Evolutionary conservation across 129 eudicot genomes (phyloP), one percentile per base, ranked within the genome.

Genomic region (Tagetes patula): DNA sequence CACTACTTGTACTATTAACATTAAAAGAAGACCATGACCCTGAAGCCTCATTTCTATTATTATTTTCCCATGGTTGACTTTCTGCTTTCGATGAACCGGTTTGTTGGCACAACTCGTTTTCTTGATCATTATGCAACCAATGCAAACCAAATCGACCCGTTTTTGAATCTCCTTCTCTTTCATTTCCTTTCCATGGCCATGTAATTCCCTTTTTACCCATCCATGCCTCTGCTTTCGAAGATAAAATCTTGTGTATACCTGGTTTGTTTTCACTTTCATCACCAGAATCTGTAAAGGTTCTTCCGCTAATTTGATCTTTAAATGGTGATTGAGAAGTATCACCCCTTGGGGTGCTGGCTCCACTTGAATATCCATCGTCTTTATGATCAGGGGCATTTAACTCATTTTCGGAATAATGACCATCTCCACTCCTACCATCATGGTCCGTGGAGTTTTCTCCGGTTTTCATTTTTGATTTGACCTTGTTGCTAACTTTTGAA

Each of bases 171-270:
- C 82, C 96, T 70, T 81, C 84, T 75, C 74, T 70, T 52, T 88
- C 97, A 59, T 83, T 88, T 73, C 89, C 99, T 85, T 88, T 95
- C 96, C 97, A 90, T 6, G 99, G 94, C 99, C 97, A 95, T 20
- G 87, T 82, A 74, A 90, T 84, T 37, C 84, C 84, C 76, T 83
- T 91, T 80, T 88, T 90, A 63, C 83, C 86, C 76, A 95, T 95
- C 97, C 87, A 95, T 27, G 96, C 96, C 83, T 95, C 99, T 5
- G 96, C 97, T 75, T 91, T 95, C n/a, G 97, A 87, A 73, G 87
- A 68, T 60, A 90, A 76, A 13, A 87, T 80, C 52, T 81, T 88
- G 67, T 88, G 96, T 59, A 95, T 90, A 6, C 79, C 86, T 11
- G 91, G 79, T 75, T 88, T 95, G 52, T 79, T 83, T 58, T 88